Base-by-base conservation (phyloP, 441 rosid species). In the Macaranga tanarius region DNA sequence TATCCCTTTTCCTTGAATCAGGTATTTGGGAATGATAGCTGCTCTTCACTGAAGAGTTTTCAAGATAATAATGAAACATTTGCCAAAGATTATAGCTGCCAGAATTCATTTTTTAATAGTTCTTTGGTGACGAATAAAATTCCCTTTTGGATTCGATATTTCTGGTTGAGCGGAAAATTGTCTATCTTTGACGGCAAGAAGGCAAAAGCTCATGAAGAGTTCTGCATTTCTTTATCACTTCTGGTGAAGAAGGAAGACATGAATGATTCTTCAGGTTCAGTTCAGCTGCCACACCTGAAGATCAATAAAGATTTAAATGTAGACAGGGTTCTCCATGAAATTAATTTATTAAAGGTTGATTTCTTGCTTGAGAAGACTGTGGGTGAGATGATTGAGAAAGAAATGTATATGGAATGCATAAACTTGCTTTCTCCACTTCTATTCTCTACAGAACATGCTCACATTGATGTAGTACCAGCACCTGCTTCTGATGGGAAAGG, bases 111-210 rank as follows among this genome's bases (percentile, higher is more conserved):
- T 65, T 52, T 75, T 58, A 69, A 69, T 51, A 77, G 56, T 73
- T 79, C 81, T 72, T 75, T 82, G 31, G 67, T 79, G 79, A 79
- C 75, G 55, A 62, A 75, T 72, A 89, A 87, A 77, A 79, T 79
- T 72, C 81, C 88, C 68, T 91, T 93, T 75, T 93, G 99, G 99
- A 83, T 77, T 81, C 87, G 97, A 34, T 93, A 85, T 80, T 92
- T 87, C 85, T 96, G 98, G 97, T 83, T 93, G 87, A 92, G 96
- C 78, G 99, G 97, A 48, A 90, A 84, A 72, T 79, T 96, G 79
- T 92, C 97, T 65, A 82, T 89, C 76, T 77, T 83, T 83, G 96
- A 96, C 75, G 86, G 89, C 56, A 86, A 92, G 78, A 96, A 90
- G 79, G 83, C 83, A 73, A 93, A 89, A 88, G 99, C 97, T 73